Base-by-base conservation (phyloP, 1,284 basidiomycete species). In the Apiotrichum brassicae region DNA sequence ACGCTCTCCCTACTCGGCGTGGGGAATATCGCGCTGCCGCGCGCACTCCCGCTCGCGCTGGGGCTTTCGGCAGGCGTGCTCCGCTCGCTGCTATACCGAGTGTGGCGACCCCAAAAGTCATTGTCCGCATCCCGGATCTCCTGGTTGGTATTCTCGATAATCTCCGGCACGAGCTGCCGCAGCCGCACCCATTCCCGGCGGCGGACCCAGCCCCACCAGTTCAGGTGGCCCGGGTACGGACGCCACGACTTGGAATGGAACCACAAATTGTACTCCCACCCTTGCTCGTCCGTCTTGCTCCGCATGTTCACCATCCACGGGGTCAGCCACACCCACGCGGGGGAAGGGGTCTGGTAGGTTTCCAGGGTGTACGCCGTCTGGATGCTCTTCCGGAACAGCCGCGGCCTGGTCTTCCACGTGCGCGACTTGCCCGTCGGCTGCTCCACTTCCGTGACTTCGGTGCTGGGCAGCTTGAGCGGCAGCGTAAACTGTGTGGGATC, bases 221-320 rank as follows among this genome's bases (percentile, higher is more conserved):
- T 71, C 6, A 64, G 36, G 8, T 39, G 34, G 3, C 64, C 65
- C 2, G 70, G 61, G 53, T 65, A 61, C 3, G 57, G 49, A 4
- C 53, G 57, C 72, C 72, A 74, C 2, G 63, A 62, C 19, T 42
- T 54, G 19, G 49, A 52, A 41, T 61, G 68, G 53, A 74, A 74
- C 53, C 65, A 66, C 23, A 62, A 62, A 49, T 74, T 74, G 52
- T 74, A 75, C 53, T 64, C 54, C 72, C 71, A 75, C 14, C 73
- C 73, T 19, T 61, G 60, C 48, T 75, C 72, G 47, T 75, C 73
- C 14, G 71, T 70, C 18, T 70, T 67, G 11, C 53, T 48, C 2
- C 67, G 62, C 72, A 75, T 75, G 51, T 73, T 73, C 44, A 70
- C 59, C 62, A 73, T 67, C 73, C 73, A 75, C 0, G 65, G 62